Base-by-base conservation (phyloP, 805 yeast species). In the Sugiyamaella valdiviana region DNA sequence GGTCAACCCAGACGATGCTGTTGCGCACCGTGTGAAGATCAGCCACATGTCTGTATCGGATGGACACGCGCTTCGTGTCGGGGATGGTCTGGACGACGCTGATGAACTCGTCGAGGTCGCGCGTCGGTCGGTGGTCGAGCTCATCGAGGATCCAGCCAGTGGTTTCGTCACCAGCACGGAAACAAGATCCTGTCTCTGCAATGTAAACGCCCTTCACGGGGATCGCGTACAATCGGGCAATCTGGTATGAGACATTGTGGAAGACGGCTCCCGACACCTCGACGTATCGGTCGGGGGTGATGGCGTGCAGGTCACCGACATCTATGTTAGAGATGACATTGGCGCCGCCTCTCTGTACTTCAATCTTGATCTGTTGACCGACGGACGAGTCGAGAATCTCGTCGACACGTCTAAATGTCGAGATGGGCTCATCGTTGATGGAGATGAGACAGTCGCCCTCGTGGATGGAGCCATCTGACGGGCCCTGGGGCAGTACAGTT, bases 401-500 rank as follows among this genome's bases (percentile, higher is more conserved):
- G 59, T 90, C 97, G n/a, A 87, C 85, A 46, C 78, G 77, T 35
- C 86, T 77, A 61, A 89, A 90, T 2, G 85, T 76, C 1, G 85
- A 73, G 35, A 90, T 78, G 17, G 73, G 67, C 45, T 69, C 69
- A 16, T 78, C 87, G 57, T 87, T 82, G 26, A 90, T 76, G 1
- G 91, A 78, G 20, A 90, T 74, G 51, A 90, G 69, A 37, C 85
- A 79, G 63, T 90, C 97, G 49, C 96, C 96, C 68, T 89, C 96
- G 58, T 81, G 78, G 22, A 90, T 76, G 37, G 72, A 63, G 0
- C 74, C 75, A 60, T 82, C 83, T 0, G 89, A 89, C 1, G 96
- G 96, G 0, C 96, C 96, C 55, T 82, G 79, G 2, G 95, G 95
- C 39, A 89, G 67, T 1, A 88, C 79, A 3, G 87, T 75, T 49